phyloP scores from a whole-genome alignment of 1,139 yeast species.

The Lodderomyces orthopsilosis region DNA sequence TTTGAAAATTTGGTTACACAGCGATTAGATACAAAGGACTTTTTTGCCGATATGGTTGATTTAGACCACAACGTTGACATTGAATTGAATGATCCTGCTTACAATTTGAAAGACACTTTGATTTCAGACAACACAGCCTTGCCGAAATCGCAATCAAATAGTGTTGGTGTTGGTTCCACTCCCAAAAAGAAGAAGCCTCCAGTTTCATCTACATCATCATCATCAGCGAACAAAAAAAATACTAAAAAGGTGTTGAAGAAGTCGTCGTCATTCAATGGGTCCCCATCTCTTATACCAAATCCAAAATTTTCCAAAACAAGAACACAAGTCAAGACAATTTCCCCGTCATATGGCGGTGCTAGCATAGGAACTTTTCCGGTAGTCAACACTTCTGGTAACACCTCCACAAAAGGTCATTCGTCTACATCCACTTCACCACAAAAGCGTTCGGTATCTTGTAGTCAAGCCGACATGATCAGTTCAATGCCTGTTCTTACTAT shows the following conservation, averaged over 20 bases:
- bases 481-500: constrained; percentile 15
- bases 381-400: background rate
- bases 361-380: background rate
- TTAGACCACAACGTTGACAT: constrained; percentile 10
- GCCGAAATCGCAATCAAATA: background rate
- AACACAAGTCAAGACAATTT: constrained; percentile 7
- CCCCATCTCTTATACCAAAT: constrained; percentile 12
- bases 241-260: constrained; percentile 12
- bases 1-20: constrained; percentile 9
- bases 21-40: constrained; percentile 2
- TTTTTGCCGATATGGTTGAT: constrained; percentile 10
- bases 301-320: constrained; percentile 13
- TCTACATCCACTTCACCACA: background rate
- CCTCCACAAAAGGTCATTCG: background rate
- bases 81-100: background rate
- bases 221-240: background rate
- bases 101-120: background rate
- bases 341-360: background rate
- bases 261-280: constrained; percentile 14
- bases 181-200: constrained; percentile 4
- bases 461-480: constrained; percentile 1
- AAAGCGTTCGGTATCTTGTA: background rate
- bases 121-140: background rate
- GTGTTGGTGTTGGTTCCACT: background rate
- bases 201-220: constrained; percentile 1